Evolutionary conservation across 345 rosid species (phyloP).

Genomic region (Aquilaria yunnanensis): DNA sequence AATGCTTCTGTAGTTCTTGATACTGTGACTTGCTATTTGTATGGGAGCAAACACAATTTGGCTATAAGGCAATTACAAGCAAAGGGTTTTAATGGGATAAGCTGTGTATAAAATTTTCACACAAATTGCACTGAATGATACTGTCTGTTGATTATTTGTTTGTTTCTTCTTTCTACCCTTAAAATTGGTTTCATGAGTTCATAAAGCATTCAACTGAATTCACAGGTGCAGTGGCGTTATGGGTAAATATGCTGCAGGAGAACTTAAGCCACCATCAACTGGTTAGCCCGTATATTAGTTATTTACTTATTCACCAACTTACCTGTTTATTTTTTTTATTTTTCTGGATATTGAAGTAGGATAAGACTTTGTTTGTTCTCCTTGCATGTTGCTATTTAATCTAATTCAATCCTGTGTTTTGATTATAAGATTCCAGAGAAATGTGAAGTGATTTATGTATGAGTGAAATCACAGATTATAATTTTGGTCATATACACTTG

Average conservation of each 20-base stretch:
- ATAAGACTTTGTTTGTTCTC: too few relatives aligned
- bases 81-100: not conserved
- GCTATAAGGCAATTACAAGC: not conserved
- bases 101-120: not conserved
- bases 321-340: not conserved
- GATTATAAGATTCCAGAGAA: too few relatives aligned
- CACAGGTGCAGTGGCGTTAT: conserved; percentile 97
- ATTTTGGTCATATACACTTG: too few relatives aligned
- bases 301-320: conserved; percentile 2
- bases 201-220: not conserved
- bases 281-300: conserved; percentile 35
- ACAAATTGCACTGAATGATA: not conserved
- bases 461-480: too few relatives aligned
- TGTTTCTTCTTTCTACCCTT: not conserved
- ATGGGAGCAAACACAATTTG: not conserved
- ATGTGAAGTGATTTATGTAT: too few relatives aligned
- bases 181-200: not conserved
- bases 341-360: too few relatives aligned
- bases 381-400: too few relatives aligned
- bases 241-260: conserved; percentile 98
- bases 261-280: conserved; percentile 90
- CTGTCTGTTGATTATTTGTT: not conserved
- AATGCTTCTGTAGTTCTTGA: not conserved
- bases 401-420: too few relatives aligned
- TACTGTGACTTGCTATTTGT: not conserved